These are phyloP conservation scores for Diaporthe eres DNA, from an alignment of 2,329 filamentous ascomycete genomes.

Conservation along the genomic window DNA sequence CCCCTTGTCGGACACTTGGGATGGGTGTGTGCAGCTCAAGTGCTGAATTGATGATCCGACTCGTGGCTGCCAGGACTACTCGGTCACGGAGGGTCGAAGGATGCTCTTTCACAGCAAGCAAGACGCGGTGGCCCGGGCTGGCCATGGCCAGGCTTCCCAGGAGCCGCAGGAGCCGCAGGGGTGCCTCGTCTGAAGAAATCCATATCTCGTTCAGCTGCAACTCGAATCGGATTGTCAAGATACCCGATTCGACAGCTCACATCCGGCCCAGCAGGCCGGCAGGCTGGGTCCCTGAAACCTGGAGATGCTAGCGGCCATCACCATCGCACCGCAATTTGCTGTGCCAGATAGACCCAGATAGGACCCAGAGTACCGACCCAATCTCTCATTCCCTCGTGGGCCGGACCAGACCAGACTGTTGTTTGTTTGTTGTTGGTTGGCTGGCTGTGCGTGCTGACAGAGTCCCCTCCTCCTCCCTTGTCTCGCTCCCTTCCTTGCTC, in stretches of 20 bases:
- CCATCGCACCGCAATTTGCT: conserved; percentile 18
- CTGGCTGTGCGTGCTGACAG: not conserved
- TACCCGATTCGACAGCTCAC: conserved; percentile 41
- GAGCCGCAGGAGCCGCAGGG: not conserved
- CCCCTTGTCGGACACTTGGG: conserved; percentile 19
- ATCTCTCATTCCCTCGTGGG: not conserved
- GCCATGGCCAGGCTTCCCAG: not conserved
- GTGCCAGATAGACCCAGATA: not conserved
- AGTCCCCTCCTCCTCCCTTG: not conserved
- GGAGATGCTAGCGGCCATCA: conserved; percentile 19
- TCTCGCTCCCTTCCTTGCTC: not conserved
- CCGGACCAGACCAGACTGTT: not conserved
- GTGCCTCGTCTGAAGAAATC: conserved; percentile 14
- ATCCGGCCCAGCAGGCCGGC: conserved; percentile 26
- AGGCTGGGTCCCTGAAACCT: conserved; percentile 27
- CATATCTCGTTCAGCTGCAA: conserved; percentile 22
- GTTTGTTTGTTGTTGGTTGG: not conserved
- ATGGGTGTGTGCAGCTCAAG: not conserved
- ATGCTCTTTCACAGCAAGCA: not conserved
- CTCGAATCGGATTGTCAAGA: conserved; percentile 28
- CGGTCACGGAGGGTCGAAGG: not conserved
- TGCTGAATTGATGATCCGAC: conserved; percentile 8
- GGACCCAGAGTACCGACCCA: not conserved
- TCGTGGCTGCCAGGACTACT: not conserved
- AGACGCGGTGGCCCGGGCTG: not conserved